Base-by-base conservation (phyloP, 441 rosid species). In the Capsella rubella region DNA sequence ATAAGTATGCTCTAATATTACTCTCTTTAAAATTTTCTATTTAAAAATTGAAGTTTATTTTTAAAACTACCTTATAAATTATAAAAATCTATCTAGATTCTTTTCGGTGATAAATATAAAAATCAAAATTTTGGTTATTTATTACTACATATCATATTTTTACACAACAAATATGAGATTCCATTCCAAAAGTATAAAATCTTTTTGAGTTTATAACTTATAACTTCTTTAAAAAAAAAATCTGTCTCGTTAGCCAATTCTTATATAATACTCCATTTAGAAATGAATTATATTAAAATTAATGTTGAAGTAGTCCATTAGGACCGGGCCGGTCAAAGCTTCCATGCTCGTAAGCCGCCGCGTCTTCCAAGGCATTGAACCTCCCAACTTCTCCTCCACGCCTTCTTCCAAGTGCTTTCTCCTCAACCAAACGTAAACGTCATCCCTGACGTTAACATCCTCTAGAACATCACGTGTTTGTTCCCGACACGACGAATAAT, bases 381-480 rank as follows among this genome's bases (percentile, higher is more conserved):
- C 4, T 4, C 32, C 69, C 3, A 3, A 8, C 39, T 8, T 12
- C 42, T 14, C 11, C 47, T 3, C 52, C 59, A 67, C 78, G 69
- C 54, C 47, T 67, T 42, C 62, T 16, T 43, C 69, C 18, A 31
- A 62, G 43, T 58, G 29, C 56, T 42, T 66, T 60, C 57, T 42
- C 5, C 73, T 42, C 49, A 8, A 34, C 25, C 25, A 21, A 21
- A 21, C 43, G 52, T 3, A 47, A 70, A 47, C 80, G 72, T 76
- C 80, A 76, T 12, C 16, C 40, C 35, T 71, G 50, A 70, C 72
- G 76, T 71, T 39, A 1, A 76, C 18, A 62, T 4, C 52, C 8
- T 16, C 51, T 1, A 8, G 15, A 35, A 64, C 13, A 42, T 6
- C 69, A 75, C 70, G 70, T 75, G 79, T 35, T 40, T 56, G 47